Percentiles rank a stretch among this genome's conserved stretches.
phyloP scores from a whole-genome alignment of 2,329 filamentous ascomycete genomes.

The Cercospora janseana region DNA sequence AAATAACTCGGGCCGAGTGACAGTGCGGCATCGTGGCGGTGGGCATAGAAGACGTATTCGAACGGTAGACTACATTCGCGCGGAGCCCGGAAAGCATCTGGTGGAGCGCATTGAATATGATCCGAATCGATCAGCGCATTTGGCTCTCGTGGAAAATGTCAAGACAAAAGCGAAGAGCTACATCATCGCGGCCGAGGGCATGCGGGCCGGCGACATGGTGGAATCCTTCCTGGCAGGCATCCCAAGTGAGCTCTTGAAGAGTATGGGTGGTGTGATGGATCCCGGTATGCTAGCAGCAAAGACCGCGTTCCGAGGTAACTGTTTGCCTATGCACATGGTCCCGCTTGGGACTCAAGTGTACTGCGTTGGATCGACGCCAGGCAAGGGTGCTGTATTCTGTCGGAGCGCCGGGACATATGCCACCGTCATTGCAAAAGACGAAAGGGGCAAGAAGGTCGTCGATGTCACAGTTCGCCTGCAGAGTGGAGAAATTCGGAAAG shows the following conservation, averaged over 20 bases:
- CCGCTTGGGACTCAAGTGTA: conserved; percentile 90
- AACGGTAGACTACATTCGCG: conserved; percentile 83
- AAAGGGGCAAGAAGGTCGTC: conserved; percentile 66
- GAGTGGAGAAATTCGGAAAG: conserved; percentile 86
- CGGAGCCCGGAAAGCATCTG: conserved; percentile 73
- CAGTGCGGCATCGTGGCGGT: conserved; percentile 87
- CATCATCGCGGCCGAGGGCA: conserved; percentile 91
- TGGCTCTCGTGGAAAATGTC: conserved; percentile 78
- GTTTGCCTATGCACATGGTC: conserved; percentile 91
- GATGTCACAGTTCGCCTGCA: conserved; percentile 84
- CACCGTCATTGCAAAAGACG: conserved; percentile 83
- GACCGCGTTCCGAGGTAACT: conserved; percentile 93
- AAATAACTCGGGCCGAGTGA: conserved; percentile 82
- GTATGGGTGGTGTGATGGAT: conserved; percentile 90
- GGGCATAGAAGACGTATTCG: conserved; percentile 89
- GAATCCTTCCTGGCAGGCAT: conserved; percentile 91
- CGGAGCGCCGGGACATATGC: conserved; percentile 92
- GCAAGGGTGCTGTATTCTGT: conserved; percentile 82
- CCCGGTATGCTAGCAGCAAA: conserved; percentile 93
- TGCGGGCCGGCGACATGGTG: conserved; percentile 85
- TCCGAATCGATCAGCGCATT: conserved; percentile 86
- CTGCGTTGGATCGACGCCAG: conserved; percentile 74
- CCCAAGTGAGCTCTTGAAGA: conserved; percentile 77
- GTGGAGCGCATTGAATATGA: conserved; percentile 97
- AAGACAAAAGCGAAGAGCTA: conserved; percentile 77